Base-by-base conservation (phyloP, 305 asterid genomes). In the Coffea humblotiana region DNA sequence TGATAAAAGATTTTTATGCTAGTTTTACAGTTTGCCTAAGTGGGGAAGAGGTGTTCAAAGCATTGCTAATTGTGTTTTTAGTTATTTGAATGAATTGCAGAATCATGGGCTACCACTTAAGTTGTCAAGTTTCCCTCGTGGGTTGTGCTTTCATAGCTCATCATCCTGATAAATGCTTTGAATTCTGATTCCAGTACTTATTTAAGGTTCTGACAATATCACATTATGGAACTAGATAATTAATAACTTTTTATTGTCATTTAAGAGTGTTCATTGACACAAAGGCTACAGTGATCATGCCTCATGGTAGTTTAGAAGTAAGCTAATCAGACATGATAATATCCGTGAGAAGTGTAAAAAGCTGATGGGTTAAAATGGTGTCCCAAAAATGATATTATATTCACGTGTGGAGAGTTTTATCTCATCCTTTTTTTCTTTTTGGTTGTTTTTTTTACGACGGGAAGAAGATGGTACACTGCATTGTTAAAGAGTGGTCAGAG, bases 1-100 rank as follows among this genome's bases (percentile, higher is more conserved):
- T 75, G 43, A 37, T 48, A 52, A 60, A 75, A 80, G 45, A 52
- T 51, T 74, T 19, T 43, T 60, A n/a, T 45, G 25, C 72, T 56
- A 18, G 32, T 3, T 68, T 32, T 21, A 11, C 21, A 54, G 58
- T 32, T 79, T 7, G 72, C 51, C 51, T 58, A 65, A 14, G 23
- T 37, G 10, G 35, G 37, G 56, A 73, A 27, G 12, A 71, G 35
- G 11, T 4, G 25, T 76, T 47, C 29, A 25, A 51, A 18, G 0
- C 12, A 25, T 43, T 56, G 18, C 29, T 32, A 16, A 52, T 14
- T 52, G 49, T 27, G 67, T 49, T 9, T 29, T 0, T 13, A 70
- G 29, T 76, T 37, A n/a, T 43, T 61, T 76, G 60, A 8, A 8
- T 45, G 13, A 63, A n/a, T 61, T 61, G 27, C 43, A 43, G 6